Evolutionary conservation across 805 yeast genomes (phyloP).

Genomic region (Kodamaea hsintzibuensis): DNA sequence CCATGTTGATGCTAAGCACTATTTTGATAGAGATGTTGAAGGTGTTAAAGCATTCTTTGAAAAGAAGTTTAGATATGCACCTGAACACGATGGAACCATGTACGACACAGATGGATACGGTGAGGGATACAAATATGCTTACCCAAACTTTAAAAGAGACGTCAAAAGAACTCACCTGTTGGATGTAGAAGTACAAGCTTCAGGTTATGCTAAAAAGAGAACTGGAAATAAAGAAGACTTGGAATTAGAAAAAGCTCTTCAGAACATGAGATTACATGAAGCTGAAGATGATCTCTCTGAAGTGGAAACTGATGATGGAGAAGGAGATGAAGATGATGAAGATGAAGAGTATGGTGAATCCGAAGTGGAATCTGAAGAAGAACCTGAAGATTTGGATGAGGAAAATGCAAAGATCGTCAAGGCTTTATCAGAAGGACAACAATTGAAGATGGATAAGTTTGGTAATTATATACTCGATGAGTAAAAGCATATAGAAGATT

Average conservation of each 20-base stretch:
- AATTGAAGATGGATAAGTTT: constrained; percentile 76
- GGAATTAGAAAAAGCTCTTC: constrained; percentile 77
- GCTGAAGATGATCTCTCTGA: constrained; percentile 18
- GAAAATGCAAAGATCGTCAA: constrained; percentile 62
- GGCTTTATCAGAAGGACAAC: constrained; percentile 64
- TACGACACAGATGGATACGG: constrained; percentile 79
- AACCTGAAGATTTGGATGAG: constrained; percentile 32
- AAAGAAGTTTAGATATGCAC: constrained; percentile 72
- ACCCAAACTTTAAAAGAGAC: constrained; percentile 80
- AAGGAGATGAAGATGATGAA: constrained; percentile 36
- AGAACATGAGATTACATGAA: constrained; percentile 56
- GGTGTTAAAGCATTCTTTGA: constrained; percentile 84
- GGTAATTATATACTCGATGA: constrained; percentile 77
- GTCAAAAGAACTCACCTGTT: constrained; percentile 65
- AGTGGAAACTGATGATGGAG: constrained; percentile 25
- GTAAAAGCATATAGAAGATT: constrained; percentile 4
- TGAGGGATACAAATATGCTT: constrained; percentile 72
- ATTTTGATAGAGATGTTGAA: constrained; percentile 90
- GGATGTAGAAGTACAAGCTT: constrained; percentile 88
- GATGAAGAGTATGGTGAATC: constrained; percentile 35
- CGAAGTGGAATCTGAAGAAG: constrained; percentile 34
- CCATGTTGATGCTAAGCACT: constrained; percentile 83
- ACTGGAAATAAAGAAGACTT: constrained; percentile 43
- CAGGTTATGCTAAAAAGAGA: constrained; percentile 64
- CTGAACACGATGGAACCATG: constrained; percentile 67